Base-by-base conservation (phyloP, 2,329 filamentous ascomycete genomes). In the Massarina eburnea region DNA sequence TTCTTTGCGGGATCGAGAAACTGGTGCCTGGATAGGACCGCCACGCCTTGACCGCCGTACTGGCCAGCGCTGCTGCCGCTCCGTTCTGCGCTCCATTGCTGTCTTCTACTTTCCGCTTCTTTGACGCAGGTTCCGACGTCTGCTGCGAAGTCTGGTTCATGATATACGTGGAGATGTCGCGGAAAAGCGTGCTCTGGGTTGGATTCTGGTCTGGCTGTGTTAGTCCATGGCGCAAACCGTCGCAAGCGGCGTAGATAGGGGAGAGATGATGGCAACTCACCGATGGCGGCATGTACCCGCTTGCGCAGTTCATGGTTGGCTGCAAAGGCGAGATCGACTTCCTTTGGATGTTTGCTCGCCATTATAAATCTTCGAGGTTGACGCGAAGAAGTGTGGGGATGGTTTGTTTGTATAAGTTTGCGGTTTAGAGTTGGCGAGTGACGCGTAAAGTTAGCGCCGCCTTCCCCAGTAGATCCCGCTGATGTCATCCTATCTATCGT, bases 1-100 rank as follows among this genome's bases (percentile, higher is more conserved):
- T 86, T 42, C 83, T 73, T 55, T 82, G 79, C 3, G 83, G 83
- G 0, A 84, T 73, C 14, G 80, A 75, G 65, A 85, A 84, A 45
- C 80, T 83, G 43, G 83, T 71, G 54, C 84, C 81, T 45, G 60
- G 51, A 27, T 65, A 64, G 22, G 55, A 53, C 18, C 61, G 58
- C 56, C 62, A 68, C 18, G 68, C 58, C 26, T 60, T 61, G 22
- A 54, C 51, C 3, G 49, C 37, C 7, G 52, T 19, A 52, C 55
- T 67, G 8, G 50, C 45, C 24, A 69, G 51, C 18, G 48, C 58
- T 22, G 45, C 30, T 24, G 48, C 34, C 17, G 9, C 14, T 14
- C 54, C 59, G 26, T 59, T 64, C n/a, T 53, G 48, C 9, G 48
- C 45, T 15, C 48, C 54, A 18, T 55, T 59, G 43, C 41, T 54